Evolutionary conservation across 2,329 filamentous ascomycete species (phyloP).

Genomic region (Trichoderma sp.): DNA sequence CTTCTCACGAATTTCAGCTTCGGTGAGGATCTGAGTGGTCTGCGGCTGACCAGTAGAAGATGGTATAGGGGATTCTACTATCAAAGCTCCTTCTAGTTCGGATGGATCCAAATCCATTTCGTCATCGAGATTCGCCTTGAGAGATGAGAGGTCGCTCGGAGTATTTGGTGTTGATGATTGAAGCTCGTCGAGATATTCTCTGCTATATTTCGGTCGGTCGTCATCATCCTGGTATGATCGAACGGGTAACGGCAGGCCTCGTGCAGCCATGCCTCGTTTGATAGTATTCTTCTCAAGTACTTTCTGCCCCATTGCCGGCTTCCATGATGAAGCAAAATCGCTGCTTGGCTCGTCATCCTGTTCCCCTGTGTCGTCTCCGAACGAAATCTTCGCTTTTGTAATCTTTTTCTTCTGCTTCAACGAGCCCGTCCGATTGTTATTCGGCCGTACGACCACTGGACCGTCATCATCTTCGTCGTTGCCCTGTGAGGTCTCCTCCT

Average conservation of each 20-base stretch:
- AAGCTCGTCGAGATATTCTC: constrained; percentile 81
- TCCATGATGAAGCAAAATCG: constrained; percentile 62
- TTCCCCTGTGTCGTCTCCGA: constrained; percentile 58
- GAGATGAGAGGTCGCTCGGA: constrained; percentile 59
- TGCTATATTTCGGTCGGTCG: constrained; percentile 76
- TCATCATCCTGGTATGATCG: constrained; percentile 53
- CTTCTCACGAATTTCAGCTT: constrained; percentile 83
- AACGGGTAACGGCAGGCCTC: constrained; percentile 54
- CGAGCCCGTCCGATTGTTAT: constrained; percentile 46
- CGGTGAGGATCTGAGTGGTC: constrained; percentile 64
- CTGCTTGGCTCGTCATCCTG: constrained; percentile 48
- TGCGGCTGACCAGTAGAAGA: constrained; percentile 31
- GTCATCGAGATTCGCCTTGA: constrained; percentile 45
- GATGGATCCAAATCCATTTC: constrained; percentile 57
- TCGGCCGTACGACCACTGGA: constrained; percentile 50
- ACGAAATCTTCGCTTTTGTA: constrained; percentile 63
- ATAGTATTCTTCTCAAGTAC: constrained; percentile 65
- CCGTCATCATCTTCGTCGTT: constrained; percentile 44
- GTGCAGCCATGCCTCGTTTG: constrained; percentile 50
- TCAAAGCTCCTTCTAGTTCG: constrained; percentile 61
- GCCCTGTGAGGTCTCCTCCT: constrained; percentile 29
- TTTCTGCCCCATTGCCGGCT: constrained; percentile 60
- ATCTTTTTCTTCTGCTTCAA: constrained; percentile 64
- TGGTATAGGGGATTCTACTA: constrained; percentile 52
- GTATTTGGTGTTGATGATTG: constrained; percentile 82